Conservation (phyloP, 2,329 filamentous ascomycete genomes). For the Cordyceps sp. region DNA sequence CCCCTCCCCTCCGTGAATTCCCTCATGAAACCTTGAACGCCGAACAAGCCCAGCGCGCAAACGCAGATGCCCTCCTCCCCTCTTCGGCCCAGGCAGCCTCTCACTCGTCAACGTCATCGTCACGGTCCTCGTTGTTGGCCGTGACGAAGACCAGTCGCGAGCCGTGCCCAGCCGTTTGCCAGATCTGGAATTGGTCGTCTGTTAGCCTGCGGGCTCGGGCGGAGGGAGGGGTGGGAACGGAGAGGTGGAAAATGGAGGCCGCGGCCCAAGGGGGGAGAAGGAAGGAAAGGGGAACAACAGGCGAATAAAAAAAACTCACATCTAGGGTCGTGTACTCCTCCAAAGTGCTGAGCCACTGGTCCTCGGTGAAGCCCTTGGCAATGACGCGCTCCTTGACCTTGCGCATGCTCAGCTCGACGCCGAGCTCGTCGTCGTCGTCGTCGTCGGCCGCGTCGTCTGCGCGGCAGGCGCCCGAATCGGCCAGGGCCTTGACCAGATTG, state of each 20-base stretch:
- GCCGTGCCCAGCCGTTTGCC: slow-evolving; percentile 60
- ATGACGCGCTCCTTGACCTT: slow-evolving; percentile 83
- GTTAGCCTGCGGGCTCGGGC: slow-evolving; percentile 12
- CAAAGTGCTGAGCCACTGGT: slow-evolving; percentile 74
- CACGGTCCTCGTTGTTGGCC: slow-evolving; percentile 28
- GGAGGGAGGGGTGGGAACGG: background rate
- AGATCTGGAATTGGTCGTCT: slow-evolving; percentile 43
- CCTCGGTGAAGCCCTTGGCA: slow-evolving; percentile 90
- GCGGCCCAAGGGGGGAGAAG: too few relatives aligned
- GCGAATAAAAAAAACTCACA: slow-evolving; percentile 44
- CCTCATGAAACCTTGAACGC: too few relatives aligned
- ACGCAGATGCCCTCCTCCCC: too few relatives aligned
- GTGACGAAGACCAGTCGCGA: slow-evolving; percentile 57
- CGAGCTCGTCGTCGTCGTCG: slow-evolving; percentile 34
- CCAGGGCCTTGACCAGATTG: slow-evolving; percentile 78
- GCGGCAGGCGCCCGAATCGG: slow-evolving; percentile 72
- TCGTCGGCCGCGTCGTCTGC: slow-evolving; percentile 46
- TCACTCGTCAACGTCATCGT: slow-evolving; percentile 30
- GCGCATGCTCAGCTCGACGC: slow-evolving; percentile 64
- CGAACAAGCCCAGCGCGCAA: too few relatives aligned
- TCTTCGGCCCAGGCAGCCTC: too few relatives aligned
- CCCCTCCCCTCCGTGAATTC: too few relatives aligned
- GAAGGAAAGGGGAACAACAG: background rate
- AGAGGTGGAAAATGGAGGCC: too few relatives aligned
- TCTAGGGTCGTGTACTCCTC: slow-evolving; percentile 80